Evolutionary conservation across 331 rosid genomes (phyloP), one percentile per base, ranked within the genome.

Genomic region (Malus hybrid): DNA sequence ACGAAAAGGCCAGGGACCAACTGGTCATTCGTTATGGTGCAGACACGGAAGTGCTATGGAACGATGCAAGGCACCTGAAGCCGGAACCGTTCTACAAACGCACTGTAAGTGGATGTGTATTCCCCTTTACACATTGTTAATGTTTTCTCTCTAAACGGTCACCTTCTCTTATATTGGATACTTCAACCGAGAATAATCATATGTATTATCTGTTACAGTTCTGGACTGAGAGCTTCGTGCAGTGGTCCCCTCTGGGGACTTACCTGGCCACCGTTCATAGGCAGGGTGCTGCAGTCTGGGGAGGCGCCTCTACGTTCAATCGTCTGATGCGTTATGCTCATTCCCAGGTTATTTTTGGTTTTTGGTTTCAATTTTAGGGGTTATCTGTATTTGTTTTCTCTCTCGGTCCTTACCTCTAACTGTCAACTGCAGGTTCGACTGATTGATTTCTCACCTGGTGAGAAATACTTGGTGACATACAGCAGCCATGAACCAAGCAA

Each of bases 191-290:
- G 65, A 80, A 36, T 72, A 66, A 9, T 80, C 29, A 19, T 36
- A 24, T 72, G 16, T 82, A n/a, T 81, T 31, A 68, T 29, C 46
- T 74, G 75, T 84, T 74, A 55, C 87, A 91, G 98, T 90, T 67
- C 86, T 91, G 97, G 98, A 93, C 97, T 0, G 98, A 93, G 71
- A 90, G 97, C 81, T 91, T 86, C 76, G 96, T 91, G 63, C 97
- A 90, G 78, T 91, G 97, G 98, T 91, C 97, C 5, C 87, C 98
- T 14, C 32, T 93, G 65, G 98, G 96, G 22, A 90, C 95, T 29
- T 93, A 87, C 84, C 82, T 93, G 85, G 97, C 97, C 4, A 93
- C 96, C 6, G 85, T 90, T 74, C 96, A 90, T 76, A 83, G 96
- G 70, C 98, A 87, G 79, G 98, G 98, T 7, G 96, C 93, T 34